A percentile compares a stretch with the other conserved stretches of the same genome.
Evolutionary conservation across 345 rosid genomes (phyloP).

Genomic region (Citrus medica): DNA sequence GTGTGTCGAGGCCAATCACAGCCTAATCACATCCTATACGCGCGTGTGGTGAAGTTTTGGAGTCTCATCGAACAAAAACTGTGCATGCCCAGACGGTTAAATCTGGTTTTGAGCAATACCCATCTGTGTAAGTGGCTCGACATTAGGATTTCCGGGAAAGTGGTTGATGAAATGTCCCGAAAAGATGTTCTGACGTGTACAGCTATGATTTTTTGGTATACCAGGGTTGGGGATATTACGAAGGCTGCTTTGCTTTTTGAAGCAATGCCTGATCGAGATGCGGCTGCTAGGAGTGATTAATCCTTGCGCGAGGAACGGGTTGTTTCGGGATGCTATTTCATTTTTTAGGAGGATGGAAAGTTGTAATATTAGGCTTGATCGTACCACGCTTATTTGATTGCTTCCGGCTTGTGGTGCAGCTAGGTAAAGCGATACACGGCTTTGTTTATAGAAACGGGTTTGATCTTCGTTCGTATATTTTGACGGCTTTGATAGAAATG

Average conservation of each 20-base stretch:
- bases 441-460: conserved; percentile 44
- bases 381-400: conserved; percentile 58
- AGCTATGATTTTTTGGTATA: no score
- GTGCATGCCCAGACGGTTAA: conserved; percentile 56
- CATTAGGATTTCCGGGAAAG: no score
- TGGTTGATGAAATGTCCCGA: no score
- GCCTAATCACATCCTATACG: conserved; percentile 69
- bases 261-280: no score
- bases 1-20: conserved; percentile 36
- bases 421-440: conserved; percentile 63
- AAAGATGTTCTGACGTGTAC: no score
- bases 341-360: conserved; percentile 54
- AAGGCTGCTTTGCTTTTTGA: no score
- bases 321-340: conserved; percentile 52
- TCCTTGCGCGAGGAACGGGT: conserved; percentile 41
- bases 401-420: conserved; percentile 75
- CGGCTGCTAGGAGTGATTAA: no score
- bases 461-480: conserved; percentile 40
- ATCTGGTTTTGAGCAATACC: conserved; percentile 5
- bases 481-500: conserved; percentile 62
- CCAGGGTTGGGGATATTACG: no score
- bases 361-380: conserved; percentile 44
- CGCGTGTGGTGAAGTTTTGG: conserved; percentile 42
- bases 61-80: conserved; percentile 31
- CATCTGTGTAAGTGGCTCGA: no score